Evolutionary conservation across 176 grass and related monocot species (phyloP), one percentile per base, ranked within the genome.

Genomic region (Ananas comosus): DNA sequence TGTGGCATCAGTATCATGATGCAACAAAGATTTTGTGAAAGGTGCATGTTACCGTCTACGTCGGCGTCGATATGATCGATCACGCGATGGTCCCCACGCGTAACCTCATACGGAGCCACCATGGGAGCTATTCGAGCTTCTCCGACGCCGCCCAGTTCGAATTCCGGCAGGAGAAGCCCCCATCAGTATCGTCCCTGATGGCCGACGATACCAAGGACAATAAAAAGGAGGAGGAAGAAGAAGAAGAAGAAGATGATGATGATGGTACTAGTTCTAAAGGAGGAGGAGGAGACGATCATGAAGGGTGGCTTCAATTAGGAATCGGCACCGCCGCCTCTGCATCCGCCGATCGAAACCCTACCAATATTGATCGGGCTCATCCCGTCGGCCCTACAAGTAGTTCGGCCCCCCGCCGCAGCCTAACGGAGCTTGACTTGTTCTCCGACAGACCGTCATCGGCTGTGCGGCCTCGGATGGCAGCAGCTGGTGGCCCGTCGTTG

Each of bases 221-320:
- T 13, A 64, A 16, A n/a, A 51, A 74, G n/a, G 25, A 69, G 47
- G 56, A n/a, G 4, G 65, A 79, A 47, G 76, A 53, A 59, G 59
- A 54, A 50, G 74, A 83, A 65, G 50, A 47, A 28, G 63, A 23
- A 23, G 25, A 54, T 29, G 74, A 83, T 58, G 50, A 50, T 22
- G 63, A 70, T 65, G 76, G 77, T 73, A 56, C 65, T 47, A 59
- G 64, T 16, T 57, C 17, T 6, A 61, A 27, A 64, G 50, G 33
- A 11, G 66, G 48, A 48, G 81, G 14, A 3, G 70, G 42, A 13
- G 76, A 77, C 12, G 71, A 69, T 52, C n/a, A 57, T 65, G 79
- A 71, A 72, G 84, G 79, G 23, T 96, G 93, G 93, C 88, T 96
- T 67, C 83, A 54, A 76, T 80, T 96, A 33, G 77, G 93, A 18